Evolutionary conservation across 2,329 filamentous ascomycete species (phyloP), one percentile per base, ranked within the genome.

Genomic region (Sporothrix inflata): DNA sequence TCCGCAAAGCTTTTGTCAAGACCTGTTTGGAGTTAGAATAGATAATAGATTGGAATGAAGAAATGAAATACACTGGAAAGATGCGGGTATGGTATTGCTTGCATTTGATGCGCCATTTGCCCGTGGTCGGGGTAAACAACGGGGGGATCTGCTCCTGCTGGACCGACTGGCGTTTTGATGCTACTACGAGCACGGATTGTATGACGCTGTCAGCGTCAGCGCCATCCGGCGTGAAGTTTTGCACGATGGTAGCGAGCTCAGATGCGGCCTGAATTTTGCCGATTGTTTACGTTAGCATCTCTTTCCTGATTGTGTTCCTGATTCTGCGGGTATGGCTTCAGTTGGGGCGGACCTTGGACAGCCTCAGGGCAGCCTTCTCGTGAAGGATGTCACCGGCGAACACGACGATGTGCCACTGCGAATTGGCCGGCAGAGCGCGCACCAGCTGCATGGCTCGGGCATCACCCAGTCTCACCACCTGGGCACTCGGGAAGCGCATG

Each of bases 401-500:
- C 11, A 90, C 80, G 11, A 87, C 77, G 11, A 89, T 24, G 81
- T 83, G 73, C 86, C 83, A 79, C 75, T 78, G 57, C 45, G 76
- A 73, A 79, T 85, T 74, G 34, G 87, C 84, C 21, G 81, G 83
- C 51, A 91, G 74, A 0, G 85, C 82, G 66, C 87, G 79, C 14
- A 85, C 83, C 34, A 89, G 79, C 63, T 86, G 88, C 79, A 89
- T 79, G 0, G 86, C 83, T 73, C 85, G 86, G 1, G 88, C 88
- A 75, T 91, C 89, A 61, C 85, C 87, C 72, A 87, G 85, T 5
- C 89, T 81, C 21, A 91, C 85, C 0, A 91, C 87, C 76, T 88
- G 87, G 0, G 86, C 84, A 72, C 83, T 89, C 0, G 85, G 85
- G 73, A 89, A 86, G 21, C 87, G 81, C 85, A 86, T 89, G 9